Percentiles rank a stretch among this genome's conserved stretches.
Evolutionary conservation across 2,329 filamentous ascomycete species (phyloP).

Genomic region (Colletotrichum acutatum): DNA sequence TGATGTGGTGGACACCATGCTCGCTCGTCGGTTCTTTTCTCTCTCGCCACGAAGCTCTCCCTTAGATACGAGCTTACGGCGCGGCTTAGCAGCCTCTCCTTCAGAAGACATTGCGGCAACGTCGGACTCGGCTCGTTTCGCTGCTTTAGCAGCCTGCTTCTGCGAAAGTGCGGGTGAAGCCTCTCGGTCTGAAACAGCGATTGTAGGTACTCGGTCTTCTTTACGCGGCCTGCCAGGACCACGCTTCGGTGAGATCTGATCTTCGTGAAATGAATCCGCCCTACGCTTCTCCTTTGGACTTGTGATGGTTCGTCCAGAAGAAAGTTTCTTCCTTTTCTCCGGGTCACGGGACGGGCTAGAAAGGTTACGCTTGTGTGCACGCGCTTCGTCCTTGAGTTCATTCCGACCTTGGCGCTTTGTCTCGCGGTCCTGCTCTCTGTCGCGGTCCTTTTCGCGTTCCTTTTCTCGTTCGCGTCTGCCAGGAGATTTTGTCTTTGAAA

Average conservation of each 20-base stretch:
- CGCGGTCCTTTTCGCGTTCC: conserved; percentile 40
- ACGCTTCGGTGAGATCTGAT: conserved; percentile 60
- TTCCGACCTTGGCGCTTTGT: conserved; percentile 54
- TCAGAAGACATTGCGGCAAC: conserved; percentile 63
- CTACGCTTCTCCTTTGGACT: conserved; percentile 63
- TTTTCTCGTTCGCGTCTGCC: conserved; percentile 52
- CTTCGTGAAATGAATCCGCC: conserved; percentile 58
- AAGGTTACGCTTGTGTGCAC: conserved; percentile 56
- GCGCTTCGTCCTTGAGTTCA: conserved; percentile 58
- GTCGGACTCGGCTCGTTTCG: conserved; percentile 66
- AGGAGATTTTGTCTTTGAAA: conserved; percentile 62
- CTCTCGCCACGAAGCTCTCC: conserved; percentile 70
- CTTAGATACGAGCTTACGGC: conserved; percentile 72
- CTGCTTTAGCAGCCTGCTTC: conserved; percentile 58
- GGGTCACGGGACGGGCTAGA: conserved; percentile 61
- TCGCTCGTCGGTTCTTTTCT: conserved; percentile 68
- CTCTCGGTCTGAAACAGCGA: conserved; percentile 64
- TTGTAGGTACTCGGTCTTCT: conserved; percentile 61
- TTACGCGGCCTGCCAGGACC: conserved; percentile 65
- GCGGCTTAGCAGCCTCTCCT: conserved; percentile 67
- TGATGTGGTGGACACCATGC: conserved; percentile 66
- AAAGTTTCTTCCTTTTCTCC: conserved; percentile 56
- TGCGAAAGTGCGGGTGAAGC: conserved; percentile 58
- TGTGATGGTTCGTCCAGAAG: conserved; percentile 46
- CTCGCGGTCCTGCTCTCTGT: conserved; percentile 54